Evolutionary conservation across 1,284 basidiomycete genomes (phyloP).

Genomic region (Anthracocystis setariae): DNA sequence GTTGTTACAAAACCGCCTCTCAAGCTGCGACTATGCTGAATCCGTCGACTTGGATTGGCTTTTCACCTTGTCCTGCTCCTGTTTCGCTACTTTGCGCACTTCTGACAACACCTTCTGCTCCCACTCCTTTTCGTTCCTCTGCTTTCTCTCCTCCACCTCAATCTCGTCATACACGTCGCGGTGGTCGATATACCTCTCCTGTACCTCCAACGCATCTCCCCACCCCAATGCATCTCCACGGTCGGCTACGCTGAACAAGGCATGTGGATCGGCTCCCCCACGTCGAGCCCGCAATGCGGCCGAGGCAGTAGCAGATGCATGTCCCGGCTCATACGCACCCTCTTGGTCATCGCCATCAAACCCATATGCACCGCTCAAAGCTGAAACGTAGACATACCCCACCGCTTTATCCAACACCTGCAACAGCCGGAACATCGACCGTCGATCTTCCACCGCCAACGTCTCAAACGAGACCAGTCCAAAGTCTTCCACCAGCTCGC

Average conservation of each 20-base stretch:
- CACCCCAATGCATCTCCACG: constrained; percentile 53
- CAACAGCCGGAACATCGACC: constrained; percentile 62
- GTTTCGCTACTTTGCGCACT: constrained; percentile 37
- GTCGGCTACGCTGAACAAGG: constrained; percentile 58
- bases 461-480: constrained; percentile 96
- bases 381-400: constrained; percentile 58
- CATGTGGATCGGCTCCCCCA: constrained; percentile 34
- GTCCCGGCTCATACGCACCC: constrained; percentile 36
- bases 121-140: constrained; percentile 42
- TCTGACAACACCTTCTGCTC: constrained; percentile 42
- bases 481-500: constrained; percentile 91
- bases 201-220: constrained; percentile 57
- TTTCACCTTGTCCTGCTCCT: constrained; percentile 30
- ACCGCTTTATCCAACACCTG: constrained; percentile 63
- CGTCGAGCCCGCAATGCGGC: constrained; percentile 17
- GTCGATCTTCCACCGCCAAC: constrained; percentile 73
- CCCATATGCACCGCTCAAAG: constrained; percentile 5
- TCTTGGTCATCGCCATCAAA: constrained; percentile 32
- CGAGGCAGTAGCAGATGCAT: constrained; percentile 32
- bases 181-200: constrained; percentile 60
- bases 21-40: constrained; percentile 10
- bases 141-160: constrained; percentile 34
- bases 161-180: constrained; percentile 37
- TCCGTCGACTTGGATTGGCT: not conserved
- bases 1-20: constrained; percentile 14